phyloP scores from a whole-genome alignment of 768 basidiomycete genomes.

The Punctularia strigosozonata region DNA sequence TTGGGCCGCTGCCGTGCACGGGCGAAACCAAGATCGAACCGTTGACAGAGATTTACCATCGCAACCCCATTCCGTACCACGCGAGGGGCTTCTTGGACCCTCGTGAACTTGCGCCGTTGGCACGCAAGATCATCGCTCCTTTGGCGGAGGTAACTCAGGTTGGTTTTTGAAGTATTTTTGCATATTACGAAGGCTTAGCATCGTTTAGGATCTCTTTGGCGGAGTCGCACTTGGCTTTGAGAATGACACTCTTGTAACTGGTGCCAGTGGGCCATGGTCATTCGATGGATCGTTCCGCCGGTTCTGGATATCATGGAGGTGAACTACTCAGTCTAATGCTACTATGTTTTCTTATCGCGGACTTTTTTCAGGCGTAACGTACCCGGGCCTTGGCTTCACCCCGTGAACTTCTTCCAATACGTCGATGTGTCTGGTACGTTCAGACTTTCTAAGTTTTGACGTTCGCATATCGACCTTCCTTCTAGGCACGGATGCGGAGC shows the following conservation, averaged over 20 bases:
- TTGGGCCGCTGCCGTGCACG: slow-evolving; percentile 44
- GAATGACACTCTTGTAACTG: slow-evolving; percentile 39
- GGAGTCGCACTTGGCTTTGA: slow-evolving; percentile 28
- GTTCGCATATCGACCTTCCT: too few relatives aligned
- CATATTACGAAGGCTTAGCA: slow-evolving; percentile 2
- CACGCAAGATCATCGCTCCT: slow-evolving; percentile 21
- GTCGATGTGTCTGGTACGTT: slow-evolving; percentile 43
- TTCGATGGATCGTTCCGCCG: slow-evolving; percentile 52
- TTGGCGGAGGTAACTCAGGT: slow-evolving; percentile 32
- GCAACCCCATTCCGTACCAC: slow-evolving; percentile 40
- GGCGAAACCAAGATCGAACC: slow-evolving; percentile 25
- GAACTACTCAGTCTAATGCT: too few relatives aligned
- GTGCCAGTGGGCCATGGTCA: slow-evolving; percentile 37
- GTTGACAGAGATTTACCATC: slow-evolving; percentile 40
- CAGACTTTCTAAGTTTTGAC: too few relatives aligned
- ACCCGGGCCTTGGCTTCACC: slow-evolving; percentile 41
- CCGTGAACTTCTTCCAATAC: slow-evolving; percentile 45
- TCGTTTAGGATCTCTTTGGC: slow-evolving; percentile 34
- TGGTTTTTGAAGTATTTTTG: slow-evolving; percentile 4
- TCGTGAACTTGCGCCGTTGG: slow-evolving; percentile 19
- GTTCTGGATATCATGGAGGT: slow-evolving; percentile 39
- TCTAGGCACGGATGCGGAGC: slow-evolving; percentile 34
- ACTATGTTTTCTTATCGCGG: too few relatives aligned
- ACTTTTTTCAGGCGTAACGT: too few relatives aligned
- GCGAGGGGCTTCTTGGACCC: slow-evolving; percentile 27